Evolutionary conservation across 176 grass and related monocot genomes (phyloP).

Genomic region (Alopecurus myosuroides): DNA sequence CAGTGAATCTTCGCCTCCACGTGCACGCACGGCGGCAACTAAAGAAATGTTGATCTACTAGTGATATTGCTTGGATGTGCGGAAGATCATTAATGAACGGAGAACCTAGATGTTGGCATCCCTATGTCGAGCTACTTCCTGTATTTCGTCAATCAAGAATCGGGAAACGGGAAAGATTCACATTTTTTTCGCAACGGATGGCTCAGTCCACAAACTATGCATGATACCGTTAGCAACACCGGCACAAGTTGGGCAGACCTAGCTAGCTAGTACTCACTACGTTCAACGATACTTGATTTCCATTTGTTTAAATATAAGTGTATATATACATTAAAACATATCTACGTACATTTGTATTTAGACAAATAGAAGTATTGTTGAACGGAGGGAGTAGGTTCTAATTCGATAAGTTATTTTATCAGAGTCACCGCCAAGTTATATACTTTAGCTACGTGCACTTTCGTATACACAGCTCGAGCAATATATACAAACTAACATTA

Average conservation of each 20-base stretch:
- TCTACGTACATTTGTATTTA: too few species aligned
- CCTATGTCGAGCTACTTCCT: background rate
- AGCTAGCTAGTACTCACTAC: too few species aligned
- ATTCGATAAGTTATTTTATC: too few species aligned
- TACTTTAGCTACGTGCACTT: too few species aligned
- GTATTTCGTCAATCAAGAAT: background rate
- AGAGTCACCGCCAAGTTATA: too few species aligned
- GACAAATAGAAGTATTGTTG: too few species aligned
- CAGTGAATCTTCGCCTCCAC: background rate
- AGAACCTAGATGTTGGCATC: constrained; percentile 10
- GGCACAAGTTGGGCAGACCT: background rate
- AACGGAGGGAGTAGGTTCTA: too few species aligned
- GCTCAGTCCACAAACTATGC: background rate
- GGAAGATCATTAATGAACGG: constrained; percentile 7
- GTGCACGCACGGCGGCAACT: background rate
- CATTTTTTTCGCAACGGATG: background rate
- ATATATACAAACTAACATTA: too few species aligned
- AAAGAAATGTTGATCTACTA: background rate
- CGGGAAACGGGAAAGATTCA: background rate
- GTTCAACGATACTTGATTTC: too few species aligned
- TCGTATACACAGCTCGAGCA: too few species aligned
- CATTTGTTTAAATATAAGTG: too few species aligned
- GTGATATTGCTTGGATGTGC: background rate
- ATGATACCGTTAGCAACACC: background rate
- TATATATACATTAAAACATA: too few species aligned